Percentiles rank a stretch among this genome's conserved stretches.
These are phyloP conservation scores for Fusarium sp. DNA, from an alignment of 2,329 filamentous ascomycete genomes.

Conservation along the genomic window DNA sequence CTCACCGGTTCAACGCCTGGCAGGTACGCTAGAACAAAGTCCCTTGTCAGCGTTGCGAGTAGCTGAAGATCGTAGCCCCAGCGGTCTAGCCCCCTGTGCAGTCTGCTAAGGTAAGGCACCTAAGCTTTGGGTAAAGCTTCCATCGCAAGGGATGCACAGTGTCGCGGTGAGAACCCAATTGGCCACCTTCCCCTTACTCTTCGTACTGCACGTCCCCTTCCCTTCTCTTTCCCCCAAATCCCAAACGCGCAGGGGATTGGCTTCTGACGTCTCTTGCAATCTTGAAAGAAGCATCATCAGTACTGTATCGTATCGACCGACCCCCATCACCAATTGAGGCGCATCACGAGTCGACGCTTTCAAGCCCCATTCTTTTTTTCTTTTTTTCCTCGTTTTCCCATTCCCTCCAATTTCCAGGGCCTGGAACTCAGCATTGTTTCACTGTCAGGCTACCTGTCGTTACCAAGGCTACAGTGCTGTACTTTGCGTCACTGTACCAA, in stretches of 20 bases:
- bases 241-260: constrained; percentile 15
- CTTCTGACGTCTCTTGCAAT: constrained; percentile 16
- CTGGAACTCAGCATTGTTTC: constrained; percentile 17
- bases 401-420: not conserved
- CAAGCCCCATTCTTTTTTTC: constrained; percentile 1
- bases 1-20: not conserved
- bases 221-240: not conserved
- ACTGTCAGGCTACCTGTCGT: not conserved
- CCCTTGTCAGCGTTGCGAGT: not conserved
- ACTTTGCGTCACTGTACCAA: constrained; percentile 5
- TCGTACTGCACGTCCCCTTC: not conserved
- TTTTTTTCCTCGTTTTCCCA: not conserved
- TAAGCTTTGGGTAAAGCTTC: not conserved
- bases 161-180: constrained; percentile 5
- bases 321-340: not conserved
- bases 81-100: not conserved
- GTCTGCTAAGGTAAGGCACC: not conserved
- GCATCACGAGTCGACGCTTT: constrained; percentile 9
- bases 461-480: not conserved
- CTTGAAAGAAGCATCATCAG: constrained; percentile 33
- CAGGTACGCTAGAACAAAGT: constrained; percentile 16
- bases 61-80: constrained; percentile 11
- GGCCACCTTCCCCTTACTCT: constrained; percentile 16
- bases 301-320: not conserved
- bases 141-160: constrained; percentile 14